phyloP scores from a whole-genome alignment of 148 eudicot genomes.

The Rhododendron simsii region DNA sequence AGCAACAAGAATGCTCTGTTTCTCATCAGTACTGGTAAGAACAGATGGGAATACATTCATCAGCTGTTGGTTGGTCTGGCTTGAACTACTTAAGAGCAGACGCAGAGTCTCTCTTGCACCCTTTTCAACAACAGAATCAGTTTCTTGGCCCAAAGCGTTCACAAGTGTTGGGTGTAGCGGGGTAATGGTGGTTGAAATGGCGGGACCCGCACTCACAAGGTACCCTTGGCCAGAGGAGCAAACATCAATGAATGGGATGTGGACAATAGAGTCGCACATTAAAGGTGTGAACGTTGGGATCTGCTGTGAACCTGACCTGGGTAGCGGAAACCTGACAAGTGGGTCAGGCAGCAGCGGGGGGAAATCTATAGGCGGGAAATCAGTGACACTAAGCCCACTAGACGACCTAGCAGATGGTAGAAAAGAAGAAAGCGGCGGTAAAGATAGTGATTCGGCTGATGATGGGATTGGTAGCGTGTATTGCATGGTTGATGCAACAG shows the following conservation, averaged over 20 bases:
- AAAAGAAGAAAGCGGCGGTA: constrained; percentile 73
- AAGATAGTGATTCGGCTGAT: constrained; percentile 37
- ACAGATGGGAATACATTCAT: constrained; percentile 52
- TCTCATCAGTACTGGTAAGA: constrained; percentile 30
- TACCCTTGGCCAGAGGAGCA: constrained; percentile 92
- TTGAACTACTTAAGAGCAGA: constrained; percentile 59
- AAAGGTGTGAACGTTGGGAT: constrained; percentile 70
- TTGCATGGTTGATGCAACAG: constrained; percentile 47
- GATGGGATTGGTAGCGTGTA: constrained; percentile 32
- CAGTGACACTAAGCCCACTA: constrained; percentile 34
- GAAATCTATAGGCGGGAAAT: constrained; percentile 45
- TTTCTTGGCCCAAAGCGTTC: constrained; percentile 49
- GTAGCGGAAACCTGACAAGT: constrained; percentile 43
- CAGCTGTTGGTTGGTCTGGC: constrained; percentile 43
- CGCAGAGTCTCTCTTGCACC: constrained; percentile 86
- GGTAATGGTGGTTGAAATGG: constrained; percentile 51
- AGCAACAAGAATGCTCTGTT: constrained; percentile 36
- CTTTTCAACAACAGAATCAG: constrained; percentile 59
- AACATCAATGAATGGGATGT: constrained; percentile 73
- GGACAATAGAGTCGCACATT: constrained; percentile 85
- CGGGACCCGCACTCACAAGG: constrained; percentile 78
- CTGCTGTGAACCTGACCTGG: constrained; percentile 53
- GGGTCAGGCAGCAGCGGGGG: constrained; percentile 59
- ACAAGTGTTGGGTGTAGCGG: constrained; percentile 47
- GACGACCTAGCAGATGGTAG: constrained; percentile 43